Base-by-base conservation (phyloP, 179 eudicot species). In the Beta macrorhiza region DNA sequence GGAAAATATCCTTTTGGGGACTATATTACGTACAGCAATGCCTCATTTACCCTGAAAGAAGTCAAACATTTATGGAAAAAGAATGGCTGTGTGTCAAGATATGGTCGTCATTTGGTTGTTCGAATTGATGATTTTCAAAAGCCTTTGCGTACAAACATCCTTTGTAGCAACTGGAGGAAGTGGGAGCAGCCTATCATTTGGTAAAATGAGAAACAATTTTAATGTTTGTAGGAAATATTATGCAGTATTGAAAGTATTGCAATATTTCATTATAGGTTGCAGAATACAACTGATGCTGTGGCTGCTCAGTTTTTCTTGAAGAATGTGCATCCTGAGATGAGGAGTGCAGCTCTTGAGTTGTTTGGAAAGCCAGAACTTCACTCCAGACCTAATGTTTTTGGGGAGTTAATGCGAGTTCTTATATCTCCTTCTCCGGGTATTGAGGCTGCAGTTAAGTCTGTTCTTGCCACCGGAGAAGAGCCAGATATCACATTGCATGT, bases 111-210 rank as follows among this genome's bases (percentile, higher is more conserved):
- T 82, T 89, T 96, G 79, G 86, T 84, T 63, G 92, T 89, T 71
- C 91, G 98, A 32, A 80, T 88, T 74, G 99, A 96, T 86, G 97
- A 96, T 86, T 96, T 96, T 81, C 93, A 87, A 86, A 96, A 96
- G 89, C 98, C 98, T 74, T 51, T 90, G 25, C 84, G 79, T 57
- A 91, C 99, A 11, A 80, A 87, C 82, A 93, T 91, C 61, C 95
- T 96, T 10, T 96, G 99, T 77, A 83, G 95, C 87, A 91, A 96
- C 70, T 96, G 99, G 99, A 88, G 84, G 85, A 86, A 87, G 63
- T 96, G 99, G 99, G 75, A 89, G 67, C 89, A 96, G 82, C 99
- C 99, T 80, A 91, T 96, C 72, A 90, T 96, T 77, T 96, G 99
- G 99, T 96, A 90, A 86, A 61, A 17, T 59, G 7, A 71, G 62